Evolutionary conservation across 2,329 filamentous ascomycete species (phyloP).

Genomic region (Colletotrichum sp.): DNA sequence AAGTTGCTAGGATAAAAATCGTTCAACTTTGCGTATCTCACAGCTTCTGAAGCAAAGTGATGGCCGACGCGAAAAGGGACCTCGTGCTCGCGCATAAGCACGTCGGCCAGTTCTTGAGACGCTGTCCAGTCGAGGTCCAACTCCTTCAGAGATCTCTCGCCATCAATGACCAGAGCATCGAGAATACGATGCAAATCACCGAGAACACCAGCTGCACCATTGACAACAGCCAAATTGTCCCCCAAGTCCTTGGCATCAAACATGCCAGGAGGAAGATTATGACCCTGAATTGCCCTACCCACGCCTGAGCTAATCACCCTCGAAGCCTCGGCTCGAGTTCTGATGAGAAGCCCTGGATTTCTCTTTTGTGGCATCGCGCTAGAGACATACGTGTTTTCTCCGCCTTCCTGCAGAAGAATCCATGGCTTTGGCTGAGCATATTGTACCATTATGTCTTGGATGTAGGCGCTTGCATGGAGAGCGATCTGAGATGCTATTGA

Average conservation of each 20-base stretch:
- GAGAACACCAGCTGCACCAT: not conserved
- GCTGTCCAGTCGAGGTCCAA: conserved; percentile 15
- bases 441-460: conserved; percentile 14
- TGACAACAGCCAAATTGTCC: not conserved
- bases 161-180: not conserved
- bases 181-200: not conserved
- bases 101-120: conserved; percentile 11
- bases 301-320: not conserved
- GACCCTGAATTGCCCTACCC: conserved; percentile 9
- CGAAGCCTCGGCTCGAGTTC: not conserved
- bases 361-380: conserved; percentile 18
- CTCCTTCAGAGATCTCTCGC: not conserved
- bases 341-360: not conserved
- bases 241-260: conserved; percentile 5
- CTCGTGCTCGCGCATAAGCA: conserved; percentile 2
- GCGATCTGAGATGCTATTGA: not conserved
- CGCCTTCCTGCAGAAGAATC: conserved; percentile 12
- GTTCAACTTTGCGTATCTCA: not conserved
- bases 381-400: conserved; percentile 10
- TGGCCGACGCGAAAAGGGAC: conserved; percentile 15
- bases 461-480: conserved; percentile 3
- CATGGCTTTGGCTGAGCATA: conserved; percentile 11
- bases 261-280: conserved; percentile 11
- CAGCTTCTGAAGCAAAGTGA: conserved; percentile 15
- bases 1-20: not conserved